Evolutionary conservation across 768 basidiomycete species (phyloP).

Genomic region (Tremella mesenterica): DNA sequence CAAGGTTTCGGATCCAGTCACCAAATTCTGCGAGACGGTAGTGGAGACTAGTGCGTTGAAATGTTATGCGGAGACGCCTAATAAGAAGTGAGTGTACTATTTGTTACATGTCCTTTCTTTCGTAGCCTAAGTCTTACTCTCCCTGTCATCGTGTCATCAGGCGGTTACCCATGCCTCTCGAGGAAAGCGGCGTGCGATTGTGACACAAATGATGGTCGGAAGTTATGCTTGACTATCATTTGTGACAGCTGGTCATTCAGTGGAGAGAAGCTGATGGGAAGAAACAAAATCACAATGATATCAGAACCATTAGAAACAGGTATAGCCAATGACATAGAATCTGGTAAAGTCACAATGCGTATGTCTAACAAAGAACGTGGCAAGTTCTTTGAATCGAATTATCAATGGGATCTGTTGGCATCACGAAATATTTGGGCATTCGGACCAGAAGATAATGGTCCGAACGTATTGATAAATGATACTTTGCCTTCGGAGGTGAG

Average conservation of each 20-base stretch:
- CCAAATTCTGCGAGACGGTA: conserved; percentile 96
- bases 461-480: conserved; percentile 89
- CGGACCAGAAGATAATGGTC: conserved; percentile 89
- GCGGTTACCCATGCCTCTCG: too few relatives aligned
- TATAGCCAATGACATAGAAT: conserved; percentile 91
- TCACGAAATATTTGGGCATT: conserved; percentile 99
- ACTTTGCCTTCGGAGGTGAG: conserved; percentile 84
- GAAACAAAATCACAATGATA: conserved; percentile 98
- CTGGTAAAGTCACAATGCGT: conserved; percentile 82
- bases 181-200: too few relatives aligned
- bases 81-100: conserved; percentile 54
- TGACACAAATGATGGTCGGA: too few relatives aligned
- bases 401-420: conserved; percentile 95
- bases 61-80: conserved; percentile 98
- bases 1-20: conserved; percentile 98
- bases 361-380: conserved; percentile 94
- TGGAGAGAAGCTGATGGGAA: conserved; percentile 39
- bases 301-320: conserved; percentile 94
- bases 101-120: neutral
- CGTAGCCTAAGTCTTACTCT: neutral
- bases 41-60: conserved; percentile 95
- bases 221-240: too few relatives aligned
- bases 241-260: too few relatives aligned
- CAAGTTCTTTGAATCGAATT: conserved; percentile 90
- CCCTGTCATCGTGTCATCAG: too few relatives aligned